Base-by-base conservation (phyloP, 768 basidiomycete genomes). In the Exidia glandulosa region DNA sequence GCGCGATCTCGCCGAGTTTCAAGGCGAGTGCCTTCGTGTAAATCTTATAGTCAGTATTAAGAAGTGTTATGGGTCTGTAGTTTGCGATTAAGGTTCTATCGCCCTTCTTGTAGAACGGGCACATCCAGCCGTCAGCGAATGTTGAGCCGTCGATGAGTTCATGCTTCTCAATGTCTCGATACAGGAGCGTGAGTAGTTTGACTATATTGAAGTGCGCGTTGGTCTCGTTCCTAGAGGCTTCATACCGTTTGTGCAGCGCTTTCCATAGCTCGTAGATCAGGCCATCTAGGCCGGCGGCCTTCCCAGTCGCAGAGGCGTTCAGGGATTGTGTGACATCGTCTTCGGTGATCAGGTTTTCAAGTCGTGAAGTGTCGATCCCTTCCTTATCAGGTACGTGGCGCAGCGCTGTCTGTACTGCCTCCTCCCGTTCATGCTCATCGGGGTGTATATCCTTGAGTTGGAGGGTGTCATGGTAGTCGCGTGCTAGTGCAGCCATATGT, bases 21-120 rank as follows among this genome's bases (percentile, higher is more conserved):
- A 16, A 3, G 7, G 58, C 48, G n/a, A 59, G 47, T 3, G 31
- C 34, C 16, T 41, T 52, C 16, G 63, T 63, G 4, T 60, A 32
- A 25, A 63, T 27, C 41, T 63, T 63, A 32, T 63, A 63, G 33
- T 62, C 62, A 2, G 58, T 59, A 54, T 59, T 59, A 2, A 63
- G 62, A 1, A 63, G 33, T 31, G 63, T 62, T 10, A 63, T 62
- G 14, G 63, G 63, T 2, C 63, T 16, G 52, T 63, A 63, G 63
- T 63, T 63, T 29, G 29, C 36, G 27, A 62, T 59, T 19, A 45
- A 27, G 6, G n/a, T 23, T 12, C 32, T 30, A 19, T 59, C 47
- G 16, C 47, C 41, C 33, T 63, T 63, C 34, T 62, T 63, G 33
- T 59, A 62, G 7, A 63, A 58, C n/a, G 57, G 48, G 31, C 52